A percentile compares a stretch with the other conserved stretches of the same genome.
Evolutionary conservation across 768 basidiomycete species (phyloP).

Genomic region (Mrakia blollopis): DNA sequence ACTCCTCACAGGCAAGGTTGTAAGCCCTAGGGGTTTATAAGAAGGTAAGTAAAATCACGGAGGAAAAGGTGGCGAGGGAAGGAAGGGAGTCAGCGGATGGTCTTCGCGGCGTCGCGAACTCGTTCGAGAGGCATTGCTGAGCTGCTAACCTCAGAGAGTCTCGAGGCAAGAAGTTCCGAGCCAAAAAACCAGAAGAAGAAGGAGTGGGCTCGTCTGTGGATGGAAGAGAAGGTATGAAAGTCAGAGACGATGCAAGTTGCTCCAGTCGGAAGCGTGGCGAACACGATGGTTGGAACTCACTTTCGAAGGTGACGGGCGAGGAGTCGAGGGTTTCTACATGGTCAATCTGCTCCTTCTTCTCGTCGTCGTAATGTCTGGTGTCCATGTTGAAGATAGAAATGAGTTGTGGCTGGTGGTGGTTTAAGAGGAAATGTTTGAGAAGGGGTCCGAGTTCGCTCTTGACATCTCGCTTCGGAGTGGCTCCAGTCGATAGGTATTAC

Average conservation of each 20-base stretch:
- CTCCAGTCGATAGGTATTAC: no score
- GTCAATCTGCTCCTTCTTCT: not conserved
- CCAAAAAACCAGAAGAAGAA: not conserved
- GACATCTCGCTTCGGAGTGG: no score
- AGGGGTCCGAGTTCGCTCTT: no score
- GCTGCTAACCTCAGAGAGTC: not conserved
- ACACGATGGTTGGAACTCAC: not conserved
- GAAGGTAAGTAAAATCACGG: not conserved
- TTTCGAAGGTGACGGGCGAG: not conserved
- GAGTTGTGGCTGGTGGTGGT: no score
- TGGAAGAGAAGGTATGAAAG: not conserved
- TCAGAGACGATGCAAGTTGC: not conserved
- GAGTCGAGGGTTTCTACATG: not conserved
- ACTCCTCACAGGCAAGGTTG: constrained; percentile 1
- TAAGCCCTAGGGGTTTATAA: not conserved
- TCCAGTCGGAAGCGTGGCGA: not conserved
- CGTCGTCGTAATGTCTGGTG: not conserved
- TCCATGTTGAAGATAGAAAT: not conserved
- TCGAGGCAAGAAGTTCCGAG: constrained; percentile 2
- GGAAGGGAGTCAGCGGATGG: not conserved
- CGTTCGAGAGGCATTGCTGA: not conserved
- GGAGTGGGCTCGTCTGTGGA: not conserved
- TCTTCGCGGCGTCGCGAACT: not conserved
- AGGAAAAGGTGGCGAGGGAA: not conserved
- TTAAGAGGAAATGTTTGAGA: no score